Percentiles rank a stretch among this genome's conserved stretches.
phyloP scores from a whole-genome alignment of 2,329 filamentous ascomycete genomes.

The Epichloe brachyelytri region DNA sequence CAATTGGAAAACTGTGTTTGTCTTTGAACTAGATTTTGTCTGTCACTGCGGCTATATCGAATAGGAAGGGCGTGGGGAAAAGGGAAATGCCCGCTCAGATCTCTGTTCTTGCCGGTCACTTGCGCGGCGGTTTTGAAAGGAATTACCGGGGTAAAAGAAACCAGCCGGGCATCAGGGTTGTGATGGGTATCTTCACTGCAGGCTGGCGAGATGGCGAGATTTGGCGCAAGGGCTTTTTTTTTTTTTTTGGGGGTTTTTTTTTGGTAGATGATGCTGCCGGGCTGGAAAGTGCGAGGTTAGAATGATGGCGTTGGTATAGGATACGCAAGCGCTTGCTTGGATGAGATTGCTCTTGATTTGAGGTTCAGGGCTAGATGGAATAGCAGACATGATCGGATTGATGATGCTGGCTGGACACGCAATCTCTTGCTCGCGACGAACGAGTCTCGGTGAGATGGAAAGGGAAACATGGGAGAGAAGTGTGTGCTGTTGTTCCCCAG shows the following conservation, averaged over 20 bases:
- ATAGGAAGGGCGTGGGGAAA: background rate
- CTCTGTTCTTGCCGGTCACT: slow-evolving; percentile 30
- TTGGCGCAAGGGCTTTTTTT: background rate
- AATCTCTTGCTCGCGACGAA: background rate
- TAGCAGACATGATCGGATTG: background rate
- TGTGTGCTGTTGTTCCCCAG: background rate
- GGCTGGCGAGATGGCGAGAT: background rate
- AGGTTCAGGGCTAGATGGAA: background rate
- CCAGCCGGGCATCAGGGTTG: background rate
- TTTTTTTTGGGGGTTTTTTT: background rate
- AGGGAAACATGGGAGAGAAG: background rate
- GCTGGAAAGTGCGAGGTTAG: background rate
- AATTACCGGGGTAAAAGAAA: background rate
- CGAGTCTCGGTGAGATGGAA: too few species aligned
- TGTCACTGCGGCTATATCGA: slow-evolving; percentile 23
- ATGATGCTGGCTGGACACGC: background rate
- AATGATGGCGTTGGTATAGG: background rate
- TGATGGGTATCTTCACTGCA: slow-evolving; percentile 5
- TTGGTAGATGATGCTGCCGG: background rate
- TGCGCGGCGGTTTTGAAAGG: slow-evolving; percentile 1
- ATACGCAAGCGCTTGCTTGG: slow-evolving; percentile 2
- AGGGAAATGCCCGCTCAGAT: slow-evolving; percentile 29
- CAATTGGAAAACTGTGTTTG: background rate
- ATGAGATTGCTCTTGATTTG: background rate
- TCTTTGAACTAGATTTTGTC: slow-evolving; percentile 10